Conservation (phyloP, 371 early-diverging fungal species). For the Mortierella sp. region DNA sequence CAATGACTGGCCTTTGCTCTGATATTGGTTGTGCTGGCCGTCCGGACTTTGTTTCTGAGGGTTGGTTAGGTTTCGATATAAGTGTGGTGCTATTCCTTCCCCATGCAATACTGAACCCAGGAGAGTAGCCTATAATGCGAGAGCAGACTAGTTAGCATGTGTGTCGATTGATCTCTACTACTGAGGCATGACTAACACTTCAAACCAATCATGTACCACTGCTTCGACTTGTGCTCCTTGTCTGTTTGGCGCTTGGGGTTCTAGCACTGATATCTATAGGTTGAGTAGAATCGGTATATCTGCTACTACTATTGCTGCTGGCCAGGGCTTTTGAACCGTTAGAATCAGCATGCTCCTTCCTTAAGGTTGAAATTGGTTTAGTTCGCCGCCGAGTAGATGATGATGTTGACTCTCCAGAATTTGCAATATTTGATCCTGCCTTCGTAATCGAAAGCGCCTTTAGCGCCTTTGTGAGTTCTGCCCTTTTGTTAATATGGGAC, state of each 20-base stretch:
- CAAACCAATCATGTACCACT: conserved; percentile 16
- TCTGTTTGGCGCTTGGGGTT: conserved; percentile 1
- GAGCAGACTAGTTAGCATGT: not conserved
- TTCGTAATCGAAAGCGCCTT: conserved; percentile 12
- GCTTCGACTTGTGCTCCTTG: conserved; percentile 26
- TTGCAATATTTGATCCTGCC: not conserved
- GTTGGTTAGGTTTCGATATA: conserved; percentile 9
- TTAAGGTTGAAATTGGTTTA: not conserved
- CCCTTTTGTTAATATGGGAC: not conserved
- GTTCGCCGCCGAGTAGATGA: not conserved
- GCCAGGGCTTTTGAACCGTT: not conserved
- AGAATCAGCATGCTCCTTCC: not conserved
- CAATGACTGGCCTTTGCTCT: conserved; percentile 9
- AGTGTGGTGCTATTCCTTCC: conserved; percentile 15
- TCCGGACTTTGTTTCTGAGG: not conserved
- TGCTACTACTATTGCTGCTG: not conserved
- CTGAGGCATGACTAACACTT: not conserved
- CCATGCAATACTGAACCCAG: conserved; percentile 24
- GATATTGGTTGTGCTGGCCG: not conserved
- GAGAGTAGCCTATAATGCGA: conserved; percentile 17
- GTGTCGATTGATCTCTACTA: not conserved
- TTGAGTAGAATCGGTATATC: not conserved
- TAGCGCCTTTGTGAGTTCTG: conserved; percentile 7
- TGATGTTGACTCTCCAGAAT: not conserved
- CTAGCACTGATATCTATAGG: not conserved